Evolutionary conservation across 208 protist genomes (phyloP), one percentile per base, ranked within the genome.

Genomic region (Leishmania turanica): DNA sequence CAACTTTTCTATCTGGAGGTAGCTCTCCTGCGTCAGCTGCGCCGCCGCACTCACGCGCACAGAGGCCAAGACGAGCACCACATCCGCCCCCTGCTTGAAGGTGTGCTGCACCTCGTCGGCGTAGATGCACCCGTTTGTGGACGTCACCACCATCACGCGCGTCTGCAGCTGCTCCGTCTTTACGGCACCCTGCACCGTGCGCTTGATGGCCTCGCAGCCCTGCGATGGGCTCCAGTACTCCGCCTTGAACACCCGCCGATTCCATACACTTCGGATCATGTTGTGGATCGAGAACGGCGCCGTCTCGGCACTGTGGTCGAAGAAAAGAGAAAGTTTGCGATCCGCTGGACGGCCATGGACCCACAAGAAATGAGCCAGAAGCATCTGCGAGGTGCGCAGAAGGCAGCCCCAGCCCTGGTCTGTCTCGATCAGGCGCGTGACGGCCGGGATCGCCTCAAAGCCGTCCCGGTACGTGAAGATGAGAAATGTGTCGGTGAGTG

Each of bases 371-470:
- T 93, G 92, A n/a, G 91, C 92, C 31, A 97, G 77, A 4, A 97
- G 85, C 94, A 97, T 97, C 86, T 97, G 94, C 21, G 89, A 86
- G 6, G 90, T 85, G 37, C 94, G 94, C 42, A 90, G 84, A 31
- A 97, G 85, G 73, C 94, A 97, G 64, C 94, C 94, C 94, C 94
- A 97, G 37, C 94, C 94, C 53, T 88, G 86, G 75, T 97, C 94
- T 1, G 90, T 89, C 58, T 84, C 74, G 19, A 92, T 62, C 54
- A n/a, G 56, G 31, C 82, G 77, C 13, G 82, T 80, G 40, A 74
- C 78, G n/a, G 83, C 70, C 21, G 76, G 79, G 13, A 94, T 88
- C 4, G 82, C 81, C 62, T 88, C 86, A 75, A 96, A 96, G 68
- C 84, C 79, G n/a, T 78, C 84, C 56, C 94, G 91, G 78, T 96